Evolutionary conservation across 495 filamentous ascomycete species (phyloP), one percentile per base, ranked within the genome.

Genomic region (Neurospora sp.): DNA sequence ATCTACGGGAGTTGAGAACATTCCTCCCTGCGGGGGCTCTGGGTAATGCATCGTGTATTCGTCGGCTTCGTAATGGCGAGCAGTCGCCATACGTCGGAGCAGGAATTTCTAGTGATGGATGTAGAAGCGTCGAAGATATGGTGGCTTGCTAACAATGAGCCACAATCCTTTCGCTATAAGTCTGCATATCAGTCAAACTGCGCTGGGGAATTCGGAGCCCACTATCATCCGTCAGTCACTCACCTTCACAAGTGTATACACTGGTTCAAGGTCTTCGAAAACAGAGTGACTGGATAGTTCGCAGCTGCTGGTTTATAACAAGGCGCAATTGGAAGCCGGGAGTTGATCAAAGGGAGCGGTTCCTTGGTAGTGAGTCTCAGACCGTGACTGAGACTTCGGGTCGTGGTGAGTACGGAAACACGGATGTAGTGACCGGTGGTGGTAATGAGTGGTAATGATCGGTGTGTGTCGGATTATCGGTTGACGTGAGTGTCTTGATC

Each of bases 41-140:
- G 85, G 81, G 76, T 84, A 86, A 73, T 77, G 80, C 78, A 83
- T 84, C 76, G 76, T 83, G 74, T 80, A 82, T 39, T 82, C 78
- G 71, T 83, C 79, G 59, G 74, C 74, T 66, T 79, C 73, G 75
- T 76, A 77, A 69, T 77, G 79, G 72, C 74, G 73, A 46, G 46
- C 6, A 35, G 44, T 59, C 72, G 75, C 71, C 75, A 77, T 77
- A 73, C 23, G 70, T 6, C 4, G 37, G 71, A 72, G 72, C 31
- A 41, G 11, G 35, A 70, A 16, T 38, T 27, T 31, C 18, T 44
- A 27, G 20, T 59, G 48, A 59, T 59, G 38, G 39, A 31, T 27
- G 9, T 72, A 62, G 69, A 46, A 41, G 14, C 72, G 62, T 70
- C 70, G 54, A 37, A 66, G 54, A 66, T 35, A 66, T 66, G 54